Conservation (phyloP, 352 stramenopile species). For the Globisporangium nagaii region DNA sequence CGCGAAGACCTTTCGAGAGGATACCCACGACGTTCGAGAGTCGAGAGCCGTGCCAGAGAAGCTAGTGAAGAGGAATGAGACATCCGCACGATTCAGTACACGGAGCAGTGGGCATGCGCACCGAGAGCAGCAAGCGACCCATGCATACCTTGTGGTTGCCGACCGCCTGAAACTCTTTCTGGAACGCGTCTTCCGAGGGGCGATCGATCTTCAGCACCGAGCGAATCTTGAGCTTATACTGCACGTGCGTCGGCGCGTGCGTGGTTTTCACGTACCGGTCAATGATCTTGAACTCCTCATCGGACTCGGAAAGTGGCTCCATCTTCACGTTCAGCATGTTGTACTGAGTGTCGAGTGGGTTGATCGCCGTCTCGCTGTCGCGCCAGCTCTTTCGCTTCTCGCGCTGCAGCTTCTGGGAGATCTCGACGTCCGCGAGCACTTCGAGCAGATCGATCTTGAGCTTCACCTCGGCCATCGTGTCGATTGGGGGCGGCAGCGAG, state of each 20-base stretch:
- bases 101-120: too few relatives aligned
- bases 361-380: slow-evolving; percentile 19
- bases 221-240: slow-evolving; percentile 40
- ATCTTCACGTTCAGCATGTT: slow-evolving; percentile 43
- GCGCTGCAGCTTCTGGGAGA: slow-evolving; percentile 47
- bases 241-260: slow-evolving; percentile 33
- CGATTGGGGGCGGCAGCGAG: slow-evolving; percentile 41
- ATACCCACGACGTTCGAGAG: slow-evolving; percentile 80
- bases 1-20: slow-evolving; percentile 66
- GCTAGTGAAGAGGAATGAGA: neutral
- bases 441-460: slow-evolving; percentile 57
- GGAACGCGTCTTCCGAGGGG: slow-evolving; percentile 34
- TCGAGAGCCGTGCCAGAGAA: slow-evolving; percentile 84
- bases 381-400: slow-evolving; percentile 4
- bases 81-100: too few relatives aligned
- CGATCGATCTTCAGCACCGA: slow-evolving; percentile 47
- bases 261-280: slow-evolving; percentile 54
- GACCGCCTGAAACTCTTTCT: slow-evolving; percentile 27
- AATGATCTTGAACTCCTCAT: slow-evolving; percentile 50
- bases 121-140: neutral
- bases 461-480: slow-evolving; percentile 47
- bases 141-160: slow-evolving; percentile 47
- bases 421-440: slow-evolving; percentile 54
- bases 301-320: slow-evolving; percentile 24
- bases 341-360: slow-evolving; percentile 54